Evolutionary conservation across 371 early-diverging fungal species (phyloP).

Genomic region (Actinomortierella wolfii): DNA sequence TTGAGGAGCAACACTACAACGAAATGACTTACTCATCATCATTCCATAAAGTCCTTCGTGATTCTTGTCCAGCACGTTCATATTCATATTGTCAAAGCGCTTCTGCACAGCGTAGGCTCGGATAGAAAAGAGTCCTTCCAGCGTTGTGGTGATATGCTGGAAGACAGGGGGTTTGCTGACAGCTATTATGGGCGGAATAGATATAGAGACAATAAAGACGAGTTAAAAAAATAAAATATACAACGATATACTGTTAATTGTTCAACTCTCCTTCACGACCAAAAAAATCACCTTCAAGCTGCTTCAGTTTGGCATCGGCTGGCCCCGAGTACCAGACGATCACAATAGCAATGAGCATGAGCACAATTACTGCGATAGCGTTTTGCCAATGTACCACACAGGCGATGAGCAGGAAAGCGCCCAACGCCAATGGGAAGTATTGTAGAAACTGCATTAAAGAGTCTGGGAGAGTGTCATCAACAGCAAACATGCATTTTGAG

Average conservation of each 20-base stretch:
- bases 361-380: conserved; percentile 49
- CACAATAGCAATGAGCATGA: conserved; percentile 29
- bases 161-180: conserved; percentile 64
- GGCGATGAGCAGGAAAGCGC: conserved; percentile 50
- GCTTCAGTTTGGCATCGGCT: conserved; percentile 47
- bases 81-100: conserved; percentile 57
- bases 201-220: neutral
- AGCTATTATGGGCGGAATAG: conserved; percentile 39
- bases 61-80: conserved; percentile 54
- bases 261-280: no score
- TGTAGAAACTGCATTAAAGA: conserved; percentile 35
- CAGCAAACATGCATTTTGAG: conserved; percentile 54
- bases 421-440: conserved; percentile 50
- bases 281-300: conserved; percentile 36
- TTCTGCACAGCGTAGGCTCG: conserved; percentile 58
- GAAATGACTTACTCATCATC: conserved; percentile 20
- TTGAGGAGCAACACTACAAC: neutral
- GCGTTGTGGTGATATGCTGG: conserved; percentile 67
- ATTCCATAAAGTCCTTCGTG: conserved; percentile 50
- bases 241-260: no score
- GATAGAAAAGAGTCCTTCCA: conserved; percentile 73
- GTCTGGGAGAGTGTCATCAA: conserved; percentile 57
- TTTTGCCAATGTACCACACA: conserved; percentile 49
- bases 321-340: conserved; percentile 19
- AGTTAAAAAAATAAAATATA: neutral